These are phyloP conservation scores for Phaeotremella skinneri DNA, from an alignment of 768 basidiomycete genomes.

Conservation along the genomic window DNA sequence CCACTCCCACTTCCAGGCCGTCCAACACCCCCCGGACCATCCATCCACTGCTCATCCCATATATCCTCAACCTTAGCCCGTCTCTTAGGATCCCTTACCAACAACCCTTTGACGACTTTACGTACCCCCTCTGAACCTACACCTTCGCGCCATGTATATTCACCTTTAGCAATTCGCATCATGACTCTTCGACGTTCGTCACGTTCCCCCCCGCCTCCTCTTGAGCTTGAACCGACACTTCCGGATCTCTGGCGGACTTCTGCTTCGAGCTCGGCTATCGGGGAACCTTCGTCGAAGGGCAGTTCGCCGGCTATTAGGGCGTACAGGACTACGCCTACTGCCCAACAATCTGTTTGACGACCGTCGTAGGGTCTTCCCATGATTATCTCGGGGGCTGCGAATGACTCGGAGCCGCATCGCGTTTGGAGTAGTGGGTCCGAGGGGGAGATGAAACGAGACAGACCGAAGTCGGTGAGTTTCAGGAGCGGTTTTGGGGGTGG, in stretches of 20 bases:
- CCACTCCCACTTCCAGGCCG: neutral
- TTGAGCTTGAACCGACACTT: conserved; percentile 1
- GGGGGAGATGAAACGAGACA: conserved; percentile 78
- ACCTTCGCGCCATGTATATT: conserved; percentile 67
- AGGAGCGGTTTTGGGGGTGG: conserved; percentile 61
- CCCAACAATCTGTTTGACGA: conserved; percentile 82
- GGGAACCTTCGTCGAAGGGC: conserved; percentile 61
- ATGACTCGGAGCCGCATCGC: conserved; percentile 82
- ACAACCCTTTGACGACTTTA: conserved; percentile 61
- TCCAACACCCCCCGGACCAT: conserved; percentile 32
- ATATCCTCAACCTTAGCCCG: conserved; percentile 64
- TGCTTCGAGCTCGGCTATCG: conserved; percentile 9
- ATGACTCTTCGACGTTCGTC: conserved; percentile 54
- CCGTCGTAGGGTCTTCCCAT: conserved; percentile 70
- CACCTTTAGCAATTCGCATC: conserved; percentile 74
- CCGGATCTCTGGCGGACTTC: conserved; percentile 27
- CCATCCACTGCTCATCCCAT: conserved; percentile 61
- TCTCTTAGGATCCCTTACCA: conserved; percentile 65
- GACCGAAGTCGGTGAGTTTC: conserved; percentile 84
- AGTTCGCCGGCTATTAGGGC: conserved; percentile 67
- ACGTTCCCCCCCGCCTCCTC: conserved; percentile 40
- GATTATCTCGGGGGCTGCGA: conserved; percentile 62
- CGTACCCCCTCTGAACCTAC: conserved; percentile 45
- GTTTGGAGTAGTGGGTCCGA: conserved; percentile 65
- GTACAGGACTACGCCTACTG: conserved; percentile 81